Base-by-base conservation (phyloP, 169 alveolate genomes). In the Theileria annulata region DNA sequence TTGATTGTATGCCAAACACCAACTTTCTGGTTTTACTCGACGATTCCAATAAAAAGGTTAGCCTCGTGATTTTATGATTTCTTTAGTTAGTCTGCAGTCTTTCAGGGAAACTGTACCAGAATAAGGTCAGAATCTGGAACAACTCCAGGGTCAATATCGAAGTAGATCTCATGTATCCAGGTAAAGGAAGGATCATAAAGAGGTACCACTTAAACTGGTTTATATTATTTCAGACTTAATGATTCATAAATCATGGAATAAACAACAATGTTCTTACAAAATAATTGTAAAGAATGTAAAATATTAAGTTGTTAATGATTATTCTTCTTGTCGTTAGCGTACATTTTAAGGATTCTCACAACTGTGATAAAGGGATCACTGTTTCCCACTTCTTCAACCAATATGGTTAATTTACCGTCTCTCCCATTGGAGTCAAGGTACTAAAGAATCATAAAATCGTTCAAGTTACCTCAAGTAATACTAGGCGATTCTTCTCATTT, bases 341-440 rank as follows among this genome's bases (percentile, higher is more conserved):
- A 37, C 80, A 83, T 76, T 63, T 76, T 75, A 27, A 83, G 76
- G 8, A 83, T 83, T 30, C 90, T 75, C 42, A 83, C 56, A n/a
- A 75, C 85, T 23, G 90, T 83, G 28, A 83, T 59, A 31, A 83
- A 63, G 0, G 86, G 76, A 59, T 83, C 90, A 49, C 86, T 83
- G 30, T 74, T 83, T 19, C 73, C 78, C 58, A 83, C 49, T 25
- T 83, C 86, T 58, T 76, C 90, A 60, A 76, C 28, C 28, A 83
- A 64, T 19, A 83, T 37, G 23, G 69, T 19, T 27, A 56, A 31
- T 19, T 19, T n/a, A 12, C 56, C 54, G 12, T 42, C 56, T 21
- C 9, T 31, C 10, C 73, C 62, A 64, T 8, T 3, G 15, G 31
- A 31, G 27, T 19, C 28, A n/a, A 35, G n/a, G 60, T 64, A 64